These are phyloP conservation scores for Neurospora sp. DNA, from an alignment of 495 filamentous ascomycete genomes.

Conservation along the genomic window DNA sequence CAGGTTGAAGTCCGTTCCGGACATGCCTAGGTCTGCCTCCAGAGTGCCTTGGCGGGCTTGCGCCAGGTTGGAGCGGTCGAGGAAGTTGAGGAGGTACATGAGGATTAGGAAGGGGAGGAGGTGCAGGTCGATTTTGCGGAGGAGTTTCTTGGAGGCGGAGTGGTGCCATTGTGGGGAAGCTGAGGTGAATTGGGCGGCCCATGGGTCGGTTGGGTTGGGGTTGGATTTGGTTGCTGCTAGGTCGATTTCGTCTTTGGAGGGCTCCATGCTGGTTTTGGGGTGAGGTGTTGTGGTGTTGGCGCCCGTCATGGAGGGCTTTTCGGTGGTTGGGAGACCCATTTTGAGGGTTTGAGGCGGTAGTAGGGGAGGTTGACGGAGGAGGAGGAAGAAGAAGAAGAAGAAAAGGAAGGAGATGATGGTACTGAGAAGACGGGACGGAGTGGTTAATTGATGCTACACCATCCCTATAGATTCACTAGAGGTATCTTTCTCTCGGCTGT, in stretches of 20 bases:
- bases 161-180: constrained; percentile 8
- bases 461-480: neutral
- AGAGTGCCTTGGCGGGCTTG: constrained; percentile 36
- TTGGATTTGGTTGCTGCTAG: too few species aligned
- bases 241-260: neutral
- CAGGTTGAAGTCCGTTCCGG: constrained; percentile 41
- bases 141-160: constrained; percentile 12
- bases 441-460: neutral
- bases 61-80: constrained; percentile 34
- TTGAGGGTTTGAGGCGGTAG: neutral
- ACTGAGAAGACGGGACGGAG: neutral
- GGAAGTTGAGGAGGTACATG: constrained; percentile 38
- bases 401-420: neutral
- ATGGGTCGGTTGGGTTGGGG: neutral
- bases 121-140: constrained; percentile 33
- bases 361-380: neutral
- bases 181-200: neutral
- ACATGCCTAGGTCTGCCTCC: constrained; percentile 36
- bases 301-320: neutral
- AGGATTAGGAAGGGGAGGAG: constrained; percentile 31
- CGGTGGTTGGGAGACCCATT: neutral
- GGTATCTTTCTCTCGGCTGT: neutral
- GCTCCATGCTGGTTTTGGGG: neutral
- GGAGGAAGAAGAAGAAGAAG: neutral
- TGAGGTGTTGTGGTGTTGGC: neutral